Conservation (phyloP, 768 basidiomycete species). For the Tylopilus rubrobrunneus region DNA sequence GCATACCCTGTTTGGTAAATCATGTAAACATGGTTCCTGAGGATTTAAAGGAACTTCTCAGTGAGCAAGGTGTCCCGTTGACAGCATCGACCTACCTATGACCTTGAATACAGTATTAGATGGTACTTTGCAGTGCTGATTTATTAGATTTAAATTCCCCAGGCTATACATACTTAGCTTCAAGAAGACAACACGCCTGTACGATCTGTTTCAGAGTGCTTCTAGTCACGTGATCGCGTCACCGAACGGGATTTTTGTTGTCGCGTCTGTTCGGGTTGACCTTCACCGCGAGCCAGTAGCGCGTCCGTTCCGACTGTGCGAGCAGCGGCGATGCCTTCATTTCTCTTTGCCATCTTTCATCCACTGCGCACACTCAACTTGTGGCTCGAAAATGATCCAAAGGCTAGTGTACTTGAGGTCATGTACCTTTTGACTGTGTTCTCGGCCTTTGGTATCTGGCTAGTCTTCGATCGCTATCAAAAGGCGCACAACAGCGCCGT, state of each 20-base stretch:
- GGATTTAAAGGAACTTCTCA: too few relatives aligned
- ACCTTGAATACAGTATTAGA: too few relatives aligned
- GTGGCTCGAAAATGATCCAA: conserved; percentile 45
- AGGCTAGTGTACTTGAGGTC: conserved; percentile 52
- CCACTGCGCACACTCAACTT: conserved; percentile 50
- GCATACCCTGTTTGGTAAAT: too few relatives aligned
- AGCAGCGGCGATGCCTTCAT: conserved; percentile 25
- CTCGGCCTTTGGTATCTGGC: conserved; percentile 75
- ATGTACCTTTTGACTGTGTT: conserved; percentile 65
- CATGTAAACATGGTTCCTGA: too few relatives aligned
- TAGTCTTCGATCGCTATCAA: conserved; percentile 72
- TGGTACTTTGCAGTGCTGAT: too few relatives aligned
- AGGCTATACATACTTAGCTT: too few relatives aligned
- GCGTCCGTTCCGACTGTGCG: not conserved
- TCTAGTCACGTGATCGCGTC: conserved; percentile 19
- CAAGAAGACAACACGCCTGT: too few relatives aligned
- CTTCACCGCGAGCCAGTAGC: not conserved
- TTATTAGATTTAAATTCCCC: too few relatives aligned
- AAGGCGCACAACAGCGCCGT: conserved; percentile 71
- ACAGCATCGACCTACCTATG: too few relatives aligned
- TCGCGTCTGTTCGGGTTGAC: conserved; percentile 4
- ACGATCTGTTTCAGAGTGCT: too few relatives aligned
- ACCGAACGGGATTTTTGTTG: conserved; percentile 3
- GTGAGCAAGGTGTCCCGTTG: too few relatives aligned
- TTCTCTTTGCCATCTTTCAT: conserved; percentile 41